Conservation (phyloP, 1,284 basidiomycete species). For the Phlebopus sp. region DNA sequence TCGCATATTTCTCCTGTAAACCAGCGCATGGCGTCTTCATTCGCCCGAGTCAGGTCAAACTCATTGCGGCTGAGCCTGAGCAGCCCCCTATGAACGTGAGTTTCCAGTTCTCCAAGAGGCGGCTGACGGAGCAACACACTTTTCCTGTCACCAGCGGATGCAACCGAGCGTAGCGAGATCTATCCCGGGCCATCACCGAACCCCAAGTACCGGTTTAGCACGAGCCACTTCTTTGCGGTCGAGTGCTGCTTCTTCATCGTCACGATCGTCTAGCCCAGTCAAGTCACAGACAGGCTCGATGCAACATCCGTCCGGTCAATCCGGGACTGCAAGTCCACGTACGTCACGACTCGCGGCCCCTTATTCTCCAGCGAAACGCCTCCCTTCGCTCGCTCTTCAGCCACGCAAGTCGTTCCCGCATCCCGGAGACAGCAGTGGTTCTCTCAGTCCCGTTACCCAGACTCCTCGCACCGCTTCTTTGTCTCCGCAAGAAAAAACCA, state of each 20-base stretch:
- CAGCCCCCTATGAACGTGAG: slow-evolving; percentile 30
- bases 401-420: slow-evolving; percentile 32
- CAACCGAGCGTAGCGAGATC: slow-evolving; percentile 23
- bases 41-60: slow-evolving; percentile 81
- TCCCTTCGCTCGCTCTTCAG: slow-evolving; percentile 35
- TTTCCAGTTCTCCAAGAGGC: not conserved
- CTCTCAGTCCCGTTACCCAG: slow-evolving; percentile 23
- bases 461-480: slow-evolving; percentile 20
- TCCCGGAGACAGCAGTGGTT: slow-evolving; percentile 21
- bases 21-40: slow-evolving; percentile 87
- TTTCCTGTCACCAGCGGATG: slow-evolving; percentile 15
- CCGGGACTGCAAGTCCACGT: slow-evolving; percentile 22
- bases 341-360: slow-evolving; percentile 32
- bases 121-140: not conserved
- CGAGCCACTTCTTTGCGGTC: slow-evolving; percentile 38
- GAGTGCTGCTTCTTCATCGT: slow-evolving; percentile 33
- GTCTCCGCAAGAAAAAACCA: slow-evolving; percentile 12
- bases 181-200: slow-evolving; percentile 37
- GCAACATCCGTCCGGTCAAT: slow-evolving; percentile 21
- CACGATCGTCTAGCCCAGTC: slow-evolving; percentile 42
- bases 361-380: slow-evolving; percentile 41
- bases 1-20: slow-evolving; percentile 83
- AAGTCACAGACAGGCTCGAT: slow-evolving; percentile 28
- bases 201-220: slow-evolving; percentile 35
- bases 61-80: slow-evolving; percentile 47